A percentile compares a stretch with the other conserved stretches of the same genome.
These are phyloP conservation scores for Gelatoporia subvermispora DNA, from an alignment of 768 basidiomycete genomes.

Conservation along the genomic window DNA sequence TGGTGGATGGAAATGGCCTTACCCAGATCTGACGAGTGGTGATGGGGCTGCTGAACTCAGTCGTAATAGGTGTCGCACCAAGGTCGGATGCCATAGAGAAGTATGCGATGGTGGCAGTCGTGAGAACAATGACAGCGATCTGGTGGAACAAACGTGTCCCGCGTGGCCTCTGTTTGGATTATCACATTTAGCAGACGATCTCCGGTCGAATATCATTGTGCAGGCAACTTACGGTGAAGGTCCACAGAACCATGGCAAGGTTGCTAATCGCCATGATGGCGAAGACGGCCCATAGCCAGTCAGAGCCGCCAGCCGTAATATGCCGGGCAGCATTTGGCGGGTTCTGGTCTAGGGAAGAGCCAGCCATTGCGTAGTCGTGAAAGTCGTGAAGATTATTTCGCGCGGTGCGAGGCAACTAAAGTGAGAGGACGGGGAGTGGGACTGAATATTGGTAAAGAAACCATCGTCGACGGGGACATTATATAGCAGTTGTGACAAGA, in stretches of 20 bases:
- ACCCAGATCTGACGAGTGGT: conserved; percentile 39
- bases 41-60: conserved; percentile 34
- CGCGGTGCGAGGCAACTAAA: too few species aligned
- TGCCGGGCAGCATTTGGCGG: conserved; percentile 31
- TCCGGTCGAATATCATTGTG: too few species aligned
- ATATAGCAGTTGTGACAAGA: too few species aligned
- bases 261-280: conserved; percentile 43
- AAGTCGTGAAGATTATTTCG: conserved; percentile 3
- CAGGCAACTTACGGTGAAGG: conserved; percentile 25
- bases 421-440: too few species aligned
- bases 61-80: conserved; percentile 39
- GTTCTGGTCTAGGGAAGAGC: conserved; percentile 28
- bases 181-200: neutral
- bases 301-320: conserved; percentile 41
- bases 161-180: conserved; percentile 24
- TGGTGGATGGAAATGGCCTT: conserved; percentile 8
- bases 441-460: too few species aligned
- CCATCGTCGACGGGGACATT: too few species aligned
- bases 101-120: conserved; percentile 42
- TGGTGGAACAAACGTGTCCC: conserved; percentile 48
- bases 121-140: conserved; percentile 40
- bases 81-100: conserved; percentile 56
- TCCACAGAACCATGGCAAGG: conserved; percentile 34
- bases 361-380: conserved; percentile 6
- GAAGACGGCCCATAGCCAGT: conserved; percentile 56